These are phyloP conservation scores for Boletus vinaceobasis DNA, from an alignment of 768 basidiomycete genomes.

Conservation along the genomic window DNA sequence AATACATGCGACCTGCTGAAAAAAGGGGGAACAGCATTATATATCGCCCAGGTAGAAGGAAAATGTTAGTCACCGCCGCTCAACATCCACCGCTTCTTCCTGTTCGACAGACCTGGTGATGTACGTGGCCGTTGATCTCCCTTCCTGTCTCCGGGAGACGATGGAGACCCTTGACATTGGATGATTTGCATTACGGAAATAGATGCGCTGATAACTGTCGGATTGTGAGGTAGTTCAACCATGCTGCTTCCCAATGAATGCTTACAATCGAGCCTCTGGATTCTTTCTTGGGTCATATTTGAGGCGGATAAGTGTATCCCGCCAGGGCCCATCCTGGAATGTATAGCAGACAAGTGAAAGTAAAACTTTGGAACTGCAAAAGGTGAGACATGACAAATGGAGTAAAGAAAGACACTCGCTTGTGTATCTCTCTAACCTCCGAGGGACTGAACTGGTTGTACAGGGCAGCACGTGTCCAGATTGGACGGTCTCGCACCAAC, in stretches of 20 bases:
- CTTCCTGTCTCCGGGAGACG: slow-evolving; percentile 57
- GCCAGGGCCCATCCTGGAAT: slow-evolving; percentile 92
- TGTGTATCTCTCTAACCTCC: slow-evolving; percentile 70
- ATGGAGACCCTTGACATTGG: slow-evolving; percentile 76
- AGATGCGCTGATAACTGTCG: slow-evolving; percentile 85
- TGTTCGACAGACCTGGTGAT: slow-evolving; percentile 31
- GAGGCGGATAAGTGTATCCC: slow-evolving; percentile 82
- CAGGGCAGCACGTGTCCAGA: slow-evolving; percentile 87
- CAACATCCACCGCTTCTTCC: slow-evolving; percentile 30
- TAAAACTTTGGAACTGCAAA: slow-evolving; percentile 69
- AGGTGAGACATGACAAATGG: slow-evolving; percentile 1
- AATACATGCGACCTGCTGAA: slow-evolving; percentile 77
- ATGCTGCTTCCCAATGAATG: slow-evolving; percentile 3
- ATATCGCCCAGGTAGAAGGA: background rate
- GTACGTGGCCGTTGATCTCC: slow-evolving; percentile 29
- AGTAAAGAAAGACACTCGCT: slow-evolving; percentile 42
- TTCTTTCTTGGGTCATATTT: slow-evolving; percentile 87
- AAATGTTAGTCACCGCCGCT: slow-evolving; percentile 27
- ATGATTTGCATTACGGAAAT: slow-evolving; percentile 86
- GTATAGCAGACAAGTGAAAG: slow-evolving; percentile 82
- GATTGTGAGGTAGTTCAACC: slow-evolving; percentile 1
- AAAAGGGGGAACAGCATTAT: background rate
- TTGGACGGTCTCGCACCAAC: slow-evolving; percentile 71
- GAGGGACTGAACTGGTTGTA: slow-evolving; percentile 72
- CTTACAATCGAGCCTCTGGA: slow-evolving; percentile 72